Evolutionary conservation across 1,284 basidiomycete species (phyloP), one percentile per base, ranked within the genome.

Genomic region (Pseudozyma hubeiensis): DNA sequence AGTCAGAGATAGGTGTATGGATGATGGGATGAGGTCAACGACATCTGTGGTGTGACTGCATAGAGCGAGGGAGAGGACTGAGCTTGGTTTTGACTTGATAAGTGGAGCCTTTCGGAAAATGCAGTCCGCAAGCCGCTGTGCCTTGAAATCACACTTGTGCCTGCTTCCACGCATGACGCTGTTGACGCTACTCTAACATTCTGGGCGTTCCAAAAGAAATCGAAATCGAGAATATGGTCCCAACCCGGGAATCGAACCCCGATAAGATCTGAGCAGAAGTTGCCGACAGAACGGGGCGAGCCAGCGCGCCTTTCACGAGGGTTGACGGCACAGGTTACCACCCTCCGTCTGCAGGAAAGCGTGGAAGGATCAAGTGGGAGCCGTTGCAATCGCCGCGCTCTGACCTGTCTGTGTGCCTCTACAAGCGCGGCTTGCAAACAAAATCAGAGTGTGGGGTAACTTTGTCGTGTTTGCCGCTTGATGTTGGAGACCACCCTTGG

Each of bases 241-340:
- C 69, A 52, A 60, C 64, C 69, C 55, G 64, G 69, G 69, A 72
- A 72, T 72, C 69, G 69, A 72, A 72, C 69, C 69, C 69, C 53
- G 69, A 72, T 66, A 24, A 24, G 24, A 24, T 24, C 64, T 72
- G 60, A 63, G 53, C 64, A 63, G 54, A 30, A 7, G 1, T 7
- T 24, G 24, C 24, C 24, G 24, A 24, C 24, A 24, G 24, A 24
- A 24, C 24, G 24, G 24, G 24, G 24, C 24, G 24, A 24, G 24
- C 24, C 1, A 24, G 24, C 24, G 24, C 24, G 24, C 24, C 24
- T 60, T 53, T 60, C 50, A 53, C 50, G n/a, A 19, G 58, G 29
- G 5, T 16, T 16, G 6, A 40, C 16, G 34, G n/a, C 14, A 5
- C 17, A 13, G 47, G 52, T 51, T 52, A 52, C 48, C 48, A 45